phyloP scores from a whole-genome alignment of 371 early-diverging fungal species.

The Haplosporangium sp. region DNA sequence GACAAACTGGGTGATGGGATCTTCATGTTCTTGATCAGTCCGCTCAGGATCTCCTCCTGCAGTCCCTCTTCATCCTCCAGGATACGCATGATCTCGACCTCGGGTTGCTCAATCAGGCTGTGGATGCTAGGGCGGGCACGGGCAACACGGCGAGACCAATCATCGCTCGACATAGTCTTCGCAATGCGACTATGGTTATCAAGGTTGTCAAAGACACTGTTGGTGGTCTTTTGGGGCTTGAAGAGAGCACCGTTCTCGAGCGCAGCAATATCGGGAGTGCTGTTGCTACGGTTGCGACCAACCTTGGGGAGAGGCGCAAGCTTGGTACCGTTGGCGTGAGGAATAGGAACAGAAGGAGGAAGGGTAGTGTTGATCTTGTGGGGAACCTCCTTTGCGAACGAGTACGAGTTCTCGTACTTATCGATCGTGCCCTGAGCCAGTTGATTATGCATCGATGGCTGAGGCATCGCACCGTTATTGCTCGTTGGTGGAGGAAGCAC shows the following conservation, averaged over 20 bases:
- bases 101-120: constrained; percentile 54
- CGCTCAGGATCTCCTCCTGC: constrained; percentile 89
- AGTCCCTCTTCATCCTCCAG: constrained; percentile 71
- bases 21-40: constrained; percentile 86
- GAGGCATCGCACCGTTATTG: constrained; percentile 56
- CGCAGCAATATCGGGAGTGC: constrained; percentile 49
- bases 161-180: constrained; percentile 54
- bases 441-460: constrained; percentile 39
- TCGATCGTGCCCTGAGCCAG: constrained; percentile 27
- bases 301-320: constrained; percentile 11
- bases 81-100: constrained; percentile 54
- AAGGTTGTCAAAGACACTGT: constrained; percentile 54
- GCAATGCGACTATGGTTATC: constrained; percentile 50
- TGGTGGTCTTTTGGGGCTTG: constrained; percentile 53
- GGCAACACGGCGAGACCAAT: constrained; percentile 47
- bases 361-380: constrained; percentile 32
- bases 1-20: constrained; percentile 89
- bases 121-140: constrained; percentile 54
- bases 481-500: constrained; percentile 46
- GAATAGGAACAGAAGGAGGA: constrained; percentile 30
- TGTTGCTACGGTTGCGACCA: constrained; percentile 48
- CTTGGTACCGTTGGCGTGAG: constrained; percentile 24
- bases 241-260: constrained; percentile 41
- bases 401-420: constrained; percentile 49
- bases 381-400: constrained; percentile 39